These are phyloP conservation scores for Iberis pinnata DNA, from an alignment of 345 rosid species.

Conservation along the genomic window DNA sequence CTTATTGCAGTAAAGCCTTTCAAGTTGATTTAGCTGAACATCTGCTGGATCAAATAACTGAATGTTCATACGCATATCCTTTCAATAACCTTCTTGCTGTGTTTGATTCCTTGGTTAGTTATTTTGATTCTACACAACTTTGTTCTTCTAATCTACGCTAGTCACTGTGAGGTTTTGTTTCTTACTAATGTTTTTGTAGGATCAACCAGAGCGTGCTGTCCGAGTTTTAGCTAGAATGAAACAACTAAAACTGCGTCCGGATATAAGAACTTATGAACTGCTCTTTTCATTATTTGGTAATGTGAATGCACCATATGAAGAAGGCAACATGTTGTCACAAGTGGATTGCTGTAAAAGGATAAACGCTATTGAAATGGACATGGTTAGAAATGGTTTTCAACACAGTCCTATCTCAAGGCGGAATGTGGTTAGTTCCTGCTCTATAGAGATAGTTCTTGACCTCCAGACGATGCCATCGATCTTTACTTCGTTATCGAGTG, in stretches of 20 bases:
- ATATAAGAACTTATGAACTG: slow-evolving; percentile 57
- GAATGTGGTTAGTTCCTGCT: slow-evolving; percentile 50
- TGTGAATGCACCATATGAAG: slow-evolving; percentile 68
- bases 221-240: slow-evolving; percentile 63
- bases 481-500: not conserved
- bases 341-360: slow-evolving; percentile 56
- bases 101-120: slow-evolving; percentile 56
- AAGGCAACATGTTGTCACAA: slow-evolving; percentile 49
- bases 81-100: slow-evolving; percentile 61
- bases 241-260: slow-evolving; percentile 44
- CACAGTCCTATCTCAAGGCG: slow-evolving; percentile 55
- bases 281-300: slow-evolving; percentile 70
- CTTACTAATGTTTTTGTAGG: slow-evolving; percentile 40
- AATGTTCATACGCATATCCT: slow-evolving; percentile 39
- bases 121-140: slow-evolving; percentile 9
- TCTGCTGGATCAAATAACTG: slow-evolving; percentile 53
- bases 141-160: slow-evolving; percentile 1
- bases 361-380: slow-evolving; percentile 61
- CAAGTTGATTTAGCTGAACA: slow-evolving; percentile 77
- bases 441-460: slow-evolving; percentile 6
- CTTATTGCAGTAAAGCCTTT: slow-evolving; percentile 50
- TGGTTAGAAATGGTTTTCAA: slow-evolving; percentile 56
- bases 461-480: not conserved
- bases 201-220: slow-evolving; percentile 73
- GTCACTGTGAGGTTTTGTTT: slow-evolving; percentile 10